Base-by-base conservation (phyloP, 2,329 filamentous ascomycete genomes). In the Arthrobotrys pseudoclavata region DNA sequence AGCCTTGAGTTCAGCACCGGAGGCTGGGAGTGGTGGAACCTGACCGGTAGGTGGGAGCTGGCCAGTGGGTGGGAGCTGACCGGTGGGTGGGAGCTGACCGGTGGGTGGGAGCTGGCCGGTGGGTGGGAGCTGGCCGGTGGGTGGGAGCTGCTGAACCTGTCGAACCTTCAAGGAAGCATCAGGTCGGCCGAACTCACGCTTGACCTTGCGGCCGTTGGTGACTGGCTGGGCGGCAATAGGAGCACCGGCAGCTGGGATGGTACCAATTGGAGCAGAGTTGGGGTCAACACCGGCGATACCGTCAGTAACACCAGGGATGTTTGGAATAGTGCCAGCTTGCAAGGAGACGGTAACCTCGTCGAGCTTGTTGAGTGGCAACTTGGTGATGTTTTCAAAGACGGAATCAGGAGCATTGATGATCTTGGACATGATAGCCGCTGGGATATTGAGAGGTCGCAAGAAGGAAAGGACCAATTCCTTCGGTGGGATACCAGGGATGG, bases 401-500 rank as follows among this genome's bases (percentile, higher is more conserved):
- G 24, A 20, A 3, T 57, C 47, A 6, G 60, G 72, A 4, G 57
- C 20, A 1, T 12, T 40, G 12, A 26, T 18, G 50, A 76, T 76
- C 57, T 48, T 55, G n/a, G 24, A 37, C 64, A 76, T 64, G 12
- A 52, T 63, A 10, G 47, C 45, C 4, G 48, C 48, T 3, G 72
- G 72, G 29, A 76, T 53, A 15, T 47, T 47, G 9, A 64, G 55
- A 31, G 48, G 37, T 4, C 18, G 4, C 48, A 76, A 55, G 66
- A 76, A 76, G 26, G 48, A 37, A 31, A 76, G 37, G n/a, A 76
- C 66, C 40, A 76, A 52, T 10, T 76, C 31, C 66, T 76, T 76
- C 13, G 64, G 60, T 13, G 48, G 45, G 42, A 70, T 57, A n/a
- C 72, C 72, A 10, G 60, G 64, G 29, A 76, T 69, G 26, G 57